A percentile compares a stretch with the other conserved stretches of the same genome.
Conservation (phyloP, 108 stramenopile genomes). For the Bacterosira constricta region DNA sequence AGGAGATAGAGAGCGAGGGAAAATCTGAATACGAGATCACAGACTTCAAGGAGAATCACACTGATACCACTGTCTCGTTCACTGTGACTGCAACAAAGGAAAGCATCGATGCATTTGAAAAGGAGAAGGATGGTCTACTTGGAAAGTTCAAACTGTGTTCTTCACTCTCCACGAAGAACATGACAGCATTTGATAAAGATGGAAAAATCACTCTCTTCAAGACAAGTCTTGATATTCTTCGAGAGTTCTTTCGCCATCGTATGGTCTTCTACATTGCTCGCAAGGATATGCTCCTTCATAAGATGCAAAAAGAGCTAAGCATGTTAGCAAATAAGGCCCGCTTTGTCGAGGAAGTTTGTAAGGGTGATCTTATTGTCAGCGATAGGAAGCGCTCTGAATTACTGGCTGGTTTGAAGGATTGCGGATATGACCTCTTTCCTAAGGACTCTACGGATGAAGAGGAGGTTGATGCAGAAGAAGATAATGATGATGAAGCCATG, state of each 20-base stretch:
- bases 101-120: conserved; percentile 80
- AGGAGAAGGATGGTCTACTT: conserved; percentile 73
- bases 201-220: conserved; percentile 82
- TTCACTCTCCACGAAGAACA: conserved; percentile 88
- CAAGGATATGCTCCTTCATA: conserved; percentile 76
- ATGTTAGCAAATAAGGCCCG: conserved; percentile 96
- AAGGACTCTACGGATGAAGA: conserved; percentile 55
- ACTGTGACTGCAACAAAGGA: conserved; percentile 78
- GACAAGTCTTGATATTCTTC: conserved; percentile 71
- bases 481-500: conserved; percentile 58
- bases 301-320: conserved; percentile 62
- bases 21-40: conserved; percentile 82
- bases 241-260: conserved; percentile 84
- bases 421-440: conserved; percentile 85
- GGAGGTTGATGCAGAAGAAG: conserved; percentile 37
- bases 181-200: conserved; percentile 89
- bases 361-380: conserved; percentile 86
- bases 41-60: conserved; percentile 97
- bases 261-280: conserved; percentile 88
- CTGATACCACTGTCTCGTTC: conserved; percentile 95
- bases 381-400: conserved; percentile 91
- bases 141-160: conserved; percentile 94
- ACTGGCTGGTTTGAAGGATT: conserved; percentile 73
- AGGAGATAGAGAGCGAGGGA: no score
- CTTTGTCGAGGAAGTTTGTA: conserved; percentile 94